These are phyloP conservation scores for Sporothrix mexicana DNA, from an alignment of 2,329 filamentous ascomycete species.

Conservation along the genomic window DNA sequence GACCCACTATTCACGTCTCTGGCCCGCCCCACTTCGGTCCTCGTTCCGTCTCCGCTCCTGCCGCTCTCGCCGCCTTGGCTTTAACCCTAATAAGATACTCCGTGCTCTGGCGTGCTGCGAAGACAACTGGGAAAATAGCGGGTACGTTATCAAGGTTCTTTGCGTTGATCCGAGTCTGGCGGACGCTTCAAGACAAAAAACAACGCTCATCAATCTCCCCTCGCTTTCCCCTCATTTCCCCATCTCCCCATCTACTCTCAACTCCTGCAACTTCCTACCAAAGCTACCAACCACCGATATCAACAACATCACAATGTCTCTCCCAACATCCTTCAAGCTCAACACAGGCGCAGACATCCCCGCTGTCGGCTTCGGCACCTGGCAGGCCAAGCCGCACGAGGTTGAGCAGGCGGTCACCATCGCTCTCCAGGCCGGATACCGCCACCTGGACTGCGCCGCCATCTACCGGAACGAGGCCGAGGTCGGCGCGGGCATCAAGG, in stretches of 20 bases:
- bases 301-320: neutral
- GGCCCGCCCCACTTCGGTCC: conserved; percentile 5
- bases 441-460: conserved; percentile 56
- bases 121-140: neutral
- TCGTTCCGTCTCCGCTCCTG: neutral
- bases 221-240: neutral
- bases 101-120: neutral
- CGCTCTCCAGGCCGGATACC: conserved; percentile 52
- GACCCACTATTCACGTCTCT: neutral
- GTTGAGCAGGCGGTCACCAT: conserved; percentile 53
- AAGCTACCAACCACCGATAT: neutral
- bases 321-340: neutral
- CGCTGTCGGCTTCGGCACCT: conserved; percentile 34
- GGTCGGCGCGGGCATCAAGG: conserved; percentile 32
- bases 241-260: neutral
- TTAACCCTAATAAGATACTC: neutral
- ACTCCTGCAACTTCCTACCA: neutral
- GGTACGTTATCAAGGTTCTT: neutral
- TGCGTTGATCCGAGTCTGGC: neutral
- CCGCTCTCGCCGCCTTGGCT: too few relatives aligned
- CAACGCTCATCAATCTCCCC: too few relatives aligned
- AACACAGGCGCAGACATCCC: neutral
- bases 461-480: conserved; percentile 50
- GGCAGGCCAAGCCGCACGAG: conserved; percentile 48
- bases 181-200: too few relatives aligned